Evolutionary conservation across 2,329 filamentous ascomycete species (phyloP), one percentile per base, ranked within the genome.

Genomic region (Beauveria varroae): DNA sequence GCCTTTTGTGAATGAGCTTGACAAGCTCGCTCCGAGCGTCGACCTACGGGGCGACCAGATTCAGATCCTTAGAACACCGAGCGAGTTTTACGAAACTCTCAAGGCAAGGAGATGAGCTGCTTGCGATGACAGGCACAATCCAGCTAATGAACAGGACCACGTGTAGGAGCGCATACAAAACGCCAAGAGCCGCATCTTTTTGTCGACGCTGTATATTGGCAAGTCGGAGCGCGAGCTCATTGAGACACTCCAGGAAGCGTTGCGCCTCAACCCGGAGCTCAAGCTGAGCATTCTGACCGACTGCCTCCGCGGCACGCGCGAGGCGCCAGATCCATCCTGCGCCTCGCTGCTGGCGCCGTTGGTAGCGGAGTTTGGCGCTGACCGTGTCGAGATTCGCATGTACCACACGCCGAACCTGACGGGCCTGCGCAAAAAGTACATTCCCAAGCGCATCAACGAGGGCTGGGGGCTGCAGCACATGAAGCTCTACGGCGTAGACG

Each of bases 391-490:
- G 70, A 86, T 99, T 65, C 89, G 93, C 68, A 96, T 99, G 92
- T 99, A 96, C 71, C 95, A 99, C 74, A 99, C 95, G 1, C 95
- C 95, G 0, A 99, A 99, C 69, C 76, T 99, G 65, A 96, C 90
- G 3, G 95, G 95, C 0, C 68, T 96, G 62, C 85, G 88, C 56
- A 98, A 98, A 76, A 86, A 87, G 68, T 79, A 90, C 66, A 85
- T 98, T 2, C 95, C 95, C 0, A 90, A 86, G 70, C 83, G 95
- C 22, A 93, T 99, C 72, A 99, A 99, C 67, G 95, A 99, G 76
- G 95, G 95, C 20, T 99, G 95, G 95, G 95, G 95, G 1, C 76
- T 99, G 64, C 95, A 99, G 72, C 95, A 99, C 71, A 99, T 99
- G 93, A 99, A 99, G 80, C 80, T 99, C 0, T 99, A 99, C 68